Conservation (phyloP, 768 basidiomycete genomes). For the Tylopilus plumbeoviolaceoides region DNA sequence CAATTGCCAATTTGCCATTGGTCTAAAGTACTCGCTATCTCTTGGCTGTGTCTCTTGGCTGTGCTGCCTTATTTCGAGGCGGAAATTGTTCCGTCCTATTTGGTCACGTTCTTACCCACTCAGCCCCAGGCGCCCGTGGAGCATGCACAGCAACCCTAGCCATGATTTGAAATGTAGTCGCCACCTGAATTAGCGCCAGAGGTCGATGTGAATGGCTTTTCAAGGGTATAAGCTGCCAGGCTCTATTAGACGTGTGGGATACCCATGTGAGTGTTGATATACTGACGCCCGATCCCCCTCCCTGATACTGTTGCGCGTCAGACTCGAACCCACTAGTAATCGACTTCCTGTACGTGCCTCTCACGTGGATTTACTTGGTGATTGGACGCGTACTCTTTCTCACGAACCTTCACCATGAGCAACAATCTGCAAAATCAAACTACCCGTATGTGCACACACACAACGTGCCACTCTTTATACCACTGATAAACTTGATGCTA, state of each 20-base stretch:
- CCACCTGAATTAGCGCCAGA: not conserved
- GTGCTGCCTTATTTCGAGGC: no score
- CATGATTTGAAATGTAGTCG: not conserved
- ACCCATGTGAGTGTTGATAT: not conserved
- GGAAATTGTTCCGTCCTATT: no score
- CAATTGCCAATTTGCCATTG: no score
- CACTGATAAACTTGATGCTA: not conserved
- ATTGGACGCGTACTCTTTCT: no score
- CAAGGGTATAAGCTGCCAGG: not conserved
- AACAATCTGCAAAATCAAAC: not conserved
- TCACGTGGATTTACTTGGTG: no score
- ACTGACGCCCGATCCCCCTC: not conserved
- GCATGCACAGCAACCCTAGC: not conserved
- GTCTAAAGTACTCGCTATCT: no score
- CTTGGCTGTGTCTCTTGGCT: no score
- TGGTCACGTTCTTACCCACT: not conserved
- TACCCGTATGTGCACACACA: not conserved
- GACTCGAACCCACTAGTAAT: no score
- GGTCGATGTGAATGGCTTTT: not conserved
- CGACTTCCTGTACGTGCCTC: no score
- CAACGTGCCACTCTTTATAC: not conserved
- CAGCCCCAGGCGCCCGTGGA: not conserved
- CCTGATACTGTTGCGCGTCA: no score
- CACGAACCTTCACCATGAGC: not conserved
- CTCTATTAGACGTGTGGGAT: not conserved